Base-by-base conservation (phyloP, 768 basidiomycete genomes). In the Macrolepiota albuminosa region DNA sequence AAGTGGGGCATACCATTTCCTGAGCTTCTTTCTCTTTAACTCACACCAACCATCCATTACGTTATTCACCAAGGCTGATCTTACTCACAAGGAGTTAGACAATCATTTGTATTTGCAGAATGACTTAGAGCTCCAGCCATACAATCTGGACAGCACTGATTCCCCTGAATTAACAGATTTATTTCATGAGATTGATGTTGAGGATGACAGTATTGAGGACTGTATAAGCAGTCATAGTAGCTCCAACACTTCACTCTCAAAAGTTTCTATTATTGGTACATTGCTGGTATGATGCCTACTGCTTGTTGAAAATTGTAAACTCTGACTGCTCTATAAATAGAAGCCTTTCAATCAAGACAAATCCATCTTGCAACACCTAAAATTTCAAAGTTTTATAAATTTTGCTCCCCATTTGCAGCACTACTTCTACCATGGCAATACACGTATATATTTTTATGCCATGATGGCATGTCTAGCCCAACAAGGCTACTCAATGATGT, bases 1-100 rank as follows among this genome's bases (percentile, higher is more conserved):
- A 1, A 56, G 3, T 74, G 70, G 54, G 36, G 54, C 0, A 70
- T 79, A 13, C 75, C 72, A 0, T 49, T 78, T 8, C 78, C 76
- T 0, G 14, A 57, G 0, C 69, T 67, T 0, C 70, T 79, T 0
- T 72, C 72, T 0, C 72, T 68, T 0, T 65, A 73, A 24, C 59
- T 81, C 0, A 51, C 58, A 2, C 50, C 58, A 3, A n/a, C 40
- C 40, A 1, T 18, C 40, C 6, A n/a, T 42, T 8, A 42, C 6
- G 18, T 16, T 16, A 0, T 18, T 6, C 6, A 1, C 18, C 2
- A 5, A 42, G 40, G n/a, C 6, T 0, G 16, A 42, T 5, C 40
- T 42, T 42, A 6, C 16, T 6, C 40, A 42, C 8, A 16, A 42
- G 2, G 16, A 42, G 40, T 2, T 5, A 11, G 11, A 13, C 3